Evolutionary conservation across 1,284 basidiomycete species (phyloP), one percentile per base, ranked within the genome.

Genomic region (Sanghuangporus baumii): DNA sequence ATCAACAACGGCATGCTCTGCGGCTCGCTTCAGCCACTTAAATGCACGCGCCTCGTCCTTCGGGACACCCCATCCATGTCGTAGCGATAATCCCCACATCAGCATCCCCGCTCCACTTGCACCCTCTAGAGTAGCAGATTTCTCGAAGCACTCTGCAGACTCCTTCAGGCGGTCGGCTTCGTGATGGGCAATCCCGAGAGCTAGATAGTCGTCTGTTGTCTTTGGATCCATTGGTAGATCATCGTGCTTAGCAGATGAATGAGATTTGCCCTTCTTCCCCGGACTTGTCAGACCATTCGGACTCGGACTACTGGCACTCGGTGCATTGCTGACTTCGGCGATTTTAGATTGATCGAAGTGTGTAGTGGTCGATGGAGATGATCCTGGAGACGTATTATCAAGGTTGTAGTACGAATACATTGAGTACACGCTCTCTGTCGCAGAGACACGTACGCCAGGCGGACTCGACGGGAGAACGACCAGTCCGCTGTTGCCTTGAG

Each of bases 31-130:
- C 68, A 96, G 76, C 91, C 93, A 96, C 68, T 83, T 84, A 74
- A 96, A 96, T 1, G 86, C 94, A 51, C 78, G 76, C 69, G 80
- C 82, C 70, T 93, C 91, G 67, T 91, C 85, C 79, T 89, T 89
- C 68, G 80, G 74, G 65, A 86, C 87, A 2, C 91, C 94, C 94
- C 94, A 96, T 0, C 93, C 94, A 73, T 95, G 92, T 57, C 94
- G 79, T 67, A 95, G 75, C n/a, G 91, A 80, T 56, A 96, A 78
- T 1, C 94, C 94, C 82, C 89, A 95, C 91, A 96, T 94, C 65
- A 95, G 77, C 93, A 95, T 95, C 12, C 94, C 94, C 1, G 91
- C 86, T 1, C 89, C 90, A 71, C 90, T 94, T 1, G 93, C 94
- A 2, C 92, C 93, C 43, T 81, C 76, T 60, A 85, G 76, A 59